phyloP scores from a whole-genome alignment of 768 basidiomycete genomes.

The Suillus americanus region DNA sequence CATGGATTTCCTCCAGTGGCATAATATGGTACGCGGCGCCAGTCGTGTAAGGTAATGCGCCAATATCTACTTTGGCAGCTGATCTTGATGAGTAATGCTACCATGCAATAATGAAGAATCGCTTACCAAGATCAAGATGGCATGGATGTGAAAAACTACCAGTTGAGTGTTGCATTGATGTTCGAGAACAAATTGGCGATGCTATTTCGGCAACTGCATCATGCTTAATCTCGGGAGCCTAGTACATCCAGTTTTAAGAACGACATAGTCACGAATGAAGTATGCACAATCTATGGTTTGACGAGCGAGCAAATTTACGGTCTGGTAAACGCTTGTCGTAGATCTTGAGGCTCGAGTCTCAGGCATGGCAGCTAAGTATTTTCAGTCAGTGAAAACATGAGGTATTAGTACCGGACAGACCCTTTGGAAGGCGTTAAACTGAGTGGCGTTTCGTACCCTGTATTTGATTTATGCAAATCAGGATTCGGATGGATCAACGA shows the following conservation, averaged over 20 bases:
- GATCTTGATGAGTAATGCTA: too few species aligned
- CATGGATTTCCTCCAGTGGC: neutral
- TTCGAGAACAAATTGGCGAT: too few species aligned
- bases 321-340: neutral
- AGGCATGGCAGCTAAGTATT: neutral
- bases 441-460: neutral
- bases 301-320: conserved; percentile 10
- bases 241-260: conserved; percentile 17
- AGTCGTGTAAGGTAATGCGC: too few species aligned
- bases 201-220: too few species aligned
- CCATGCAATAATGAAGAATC: too few species aligned
- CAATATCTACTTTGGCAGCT: too few species aligned
- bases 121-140: too few species aligned
- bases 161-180: too few species aligned
- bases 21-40: neutral
- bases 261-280: conserved; percentile 26
- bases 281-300: conserved; percentile 29
- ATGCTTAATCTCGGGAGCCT: too few species aligned
- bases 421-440: neutral
- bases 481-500: neutral
- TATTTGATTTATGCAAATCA: neutral
- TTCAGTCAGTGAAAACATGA: conserved; percentile 2
- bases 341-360: neutral
- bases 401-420: neutral
- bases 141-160: too few species aligned